Conservation (phyloP, 768 basidiomycete species). For the Pulveroboletus sp. region DNA sequence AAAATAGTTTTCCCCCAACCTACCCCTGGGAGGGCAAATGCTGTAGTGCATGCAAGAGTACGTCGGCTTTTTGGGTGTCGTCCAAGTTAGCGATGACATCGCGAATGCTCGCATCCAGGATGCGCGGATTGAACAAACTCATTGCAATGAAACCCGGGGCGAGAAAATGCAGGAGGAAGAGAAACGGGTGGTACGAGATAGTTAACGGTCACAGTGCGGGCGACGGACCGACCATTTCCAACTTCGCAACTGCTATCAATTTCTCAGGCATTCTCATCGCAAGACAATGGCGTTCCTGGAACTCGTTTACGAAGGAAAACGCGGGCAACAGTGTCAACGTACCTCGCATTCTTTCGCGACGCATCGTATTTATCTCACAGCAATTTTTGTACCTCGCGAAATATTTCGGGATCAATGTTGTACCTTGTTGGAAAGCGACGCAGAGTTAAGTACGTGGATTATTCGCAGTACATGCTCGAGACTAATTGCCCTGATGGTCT, state of each 20-base stretch:
- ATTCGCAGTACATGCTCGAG: too few species aligned
- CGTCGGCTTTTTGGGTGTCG: constrained; percentile 63
- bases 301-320: not conserved
- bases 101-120: constrained; percentile 71
- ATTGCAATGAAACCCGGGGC: constrained; percentile 25
- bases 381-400: too few species aligned
- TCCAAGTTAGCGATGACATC: constrained; percentile 56
- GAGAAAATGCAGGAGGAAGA: too few species aligned
- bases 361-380: not conserved
- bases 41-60: constrained; percentile 77
- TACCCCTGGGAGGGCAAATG: constrained; percentile 71
- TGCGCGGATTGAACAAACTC: constrained; percentile 72
- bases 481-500: too few species aligned
- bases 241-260: constrained; percentile 1
- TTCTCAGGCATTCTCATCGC: constrained; percentile 11
- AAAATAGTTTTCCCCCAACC: constrained; percentile 15
- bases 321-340: not conserved
- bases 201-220: constrained; percentile 13
- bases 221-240: constrained; percentile 12
- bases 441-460: too few species aligned
- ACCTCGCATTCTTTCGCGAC: not conserved
- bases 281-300: not conserved
- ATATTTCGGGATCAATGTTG: too few species aligned
- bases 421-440: too few species aligned
- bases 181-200: too few species aligned